These are phyloP conservation scores for Apostasia ramifera DNA, from an alignment of 106 monocot species.

Conservation along the genomic window DNA sequence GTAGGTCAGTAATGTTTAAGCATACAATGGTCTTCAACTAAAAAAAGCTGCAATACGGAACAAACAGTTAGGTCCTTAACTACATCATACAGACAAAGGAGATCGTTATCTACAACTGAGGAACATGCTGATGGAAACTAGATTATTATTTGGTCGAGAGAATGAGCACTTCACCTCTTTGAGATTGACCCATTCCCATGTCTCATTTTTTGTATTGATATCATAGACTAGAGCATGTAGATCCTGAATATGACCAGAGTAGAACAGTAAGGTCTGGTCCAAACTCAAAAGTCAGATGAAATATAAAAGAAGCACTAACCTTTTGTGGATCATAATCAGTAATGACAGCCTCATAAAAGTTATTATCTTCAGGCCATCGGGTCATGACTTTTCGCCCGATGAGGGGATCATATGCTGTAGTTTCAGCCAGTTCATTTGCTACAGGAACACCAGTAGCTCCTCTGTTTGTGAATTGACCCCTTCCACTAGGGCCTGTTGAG, in stretches of 20 bases:
- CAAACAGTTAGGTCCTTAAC: no score
- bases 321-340: constrained; percentile 28
- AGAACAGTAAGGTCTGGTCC: not conserved
- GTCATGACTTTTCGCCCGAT: constrained; percentile 60
- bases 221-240: constrained; percentile 71
- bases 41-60: no score
- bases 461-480: constrained; percentile 29
- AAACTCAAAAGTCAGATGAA: not conserved
- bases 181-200: constrained; percentile 76
- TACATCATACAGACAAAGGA: no score
- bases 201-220: constrained; percentile 52
- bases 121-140: no score
- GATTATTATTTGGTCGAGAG: not conserved
- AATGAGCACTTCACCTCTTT: constrained; percentile 42
- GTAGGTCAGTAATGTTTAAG: no score
- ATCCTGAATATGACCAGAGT: constrained; percentile 22
- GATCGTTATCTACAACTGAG: no score
- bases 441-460: constrained; percentile 29
- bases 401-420: constrained; percentile 28
- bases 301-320: not conserved
- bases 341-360: constrained; percentile 65
- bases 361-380: constrained; percentile 76
- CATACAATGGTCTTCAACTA: no score
- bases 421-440: constrained; percentile 32
- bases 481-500: constrained; percentile 30